Base-by-base conservation (phyloP, 2,329 filamentous ascomycete genomes). In the Chaetomiaceae sp. region DNA sequence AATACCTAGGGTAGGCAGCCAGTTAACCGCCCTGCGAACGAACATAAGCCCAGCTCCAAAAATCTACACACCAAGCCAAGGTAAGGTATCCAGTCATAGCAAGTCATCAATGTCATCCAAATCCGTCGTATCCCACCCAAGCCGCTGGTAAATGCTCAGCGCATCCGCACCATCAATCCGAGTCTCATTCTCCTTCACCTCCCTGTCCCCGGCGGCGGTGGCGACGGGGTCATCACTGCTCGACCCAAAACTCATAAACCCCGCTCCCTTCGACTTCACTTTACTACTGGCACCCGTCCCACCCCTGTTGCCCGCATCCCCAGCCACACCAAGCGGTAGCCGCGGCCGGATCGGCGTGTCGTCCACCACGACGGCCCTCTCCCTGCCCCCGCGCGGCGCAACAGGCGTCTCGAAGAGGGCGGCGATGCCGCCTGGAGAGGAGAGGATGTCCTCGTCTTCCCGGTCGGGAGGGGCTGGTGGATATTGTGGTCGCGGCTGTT, bases 101-200 rank as follows among this genome's bases (percentile, higher is more conserved):
- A 63, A 48, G 19, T 65, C 62, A 53, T 66, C 63, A 64, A 71
- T 62, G 62, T 73, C 70, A 62, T 80, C 74, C 62, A 70, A 63
- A 52, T 81, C 77, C 53, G 80, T 55, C 40, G 40, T 73, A 60
- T 81, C 77, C 79, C 79, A 83, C 40, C 79, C 79, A 37, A 82
- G 63, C 56, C 68, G 68, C 58, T 78, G 70, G 58, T 77, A 83
- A 45, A 82, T 76, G 10, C 74, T 76, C 55, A 67, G 54, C 30
- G 64, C 63, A 53, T 62, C 67, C 44, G 57, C 54, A 49, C 27
- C 34, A 34, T 30, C 48, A n/a, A 23, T 33, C 9, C 48, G 33
- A 30, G 19, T 27, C 27, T 31, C 47, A 17, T 34, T 44, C 21
- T 41, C 25, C 51, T 43, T 4, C 19, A 53, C 59, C 43, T 62